Evolutionary conservation across 495 filamentous ascomycete genomes (phyloP).

Genomic region (Neohortaea acidophila): DNA sequence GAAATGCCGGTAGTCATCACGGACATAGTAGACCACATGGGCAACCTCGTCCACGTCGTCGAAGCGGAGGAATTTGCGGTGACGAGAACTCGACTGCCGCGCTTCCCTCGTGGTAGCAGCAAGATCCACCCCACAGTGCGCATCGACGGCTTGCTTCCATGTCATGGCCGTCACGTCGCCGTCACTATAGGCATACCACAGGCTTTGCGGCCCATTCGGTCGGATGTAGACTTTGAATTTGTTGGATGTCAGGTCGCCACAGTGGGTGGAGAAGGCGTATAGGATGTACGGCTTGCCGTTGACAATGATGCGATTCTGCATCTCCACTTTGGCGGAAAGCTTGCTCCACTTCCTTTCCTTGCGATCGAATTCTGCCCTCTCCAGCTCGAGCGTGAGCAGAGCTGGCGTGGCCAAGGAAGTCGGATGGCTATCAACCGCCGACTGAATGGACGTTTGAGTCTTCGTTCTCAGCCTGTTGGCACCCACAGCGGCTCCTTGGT

Average conservation of each 20-base stretch:
- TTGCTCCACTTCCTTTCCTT: constrained; percentile 41
- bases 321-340: constrained; percentile 38
- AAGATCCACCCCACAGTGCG: constrained; percentile 33
- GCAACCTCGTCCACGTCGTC: constrained; percentile 34
- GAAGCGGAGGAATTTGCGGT: background rate
- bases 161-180: constrained; percentile 44
- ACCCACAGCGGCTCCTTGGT: constrained; percentile 1
- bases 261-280: constrained; percentile 48
- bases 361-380: constrained; percentile 41
- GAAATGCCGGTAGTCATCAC: constrained; percentile 27
- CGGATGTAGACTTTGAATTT: constrained; percentile 48
- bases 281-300: constrained; percentile 36
- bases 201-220: constrained; percentile 39
- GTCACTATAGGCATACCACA: constrained; percentile 47
- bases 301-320: constrained; percentile 39
- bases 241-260: constrained; percentile 43
- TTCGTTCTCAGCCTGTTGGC: constrained; percentile 11
- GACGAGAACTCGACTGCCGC: background rate
- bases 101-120: background rate
- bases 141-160: constrained; percentile 38
- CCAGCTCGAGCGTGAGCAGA: constrained; percentile 45
- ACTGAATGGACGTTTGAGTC: constrained; percentile 5
- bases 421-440: constrained; percentile 7
- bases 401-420: constrained; percentile 17
- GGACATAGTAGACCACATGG: constrained; percentile 45